Evolutionary conservation across 2,329 filamentous ascomycete genomes (phyloP), one percentile per base, ranked within the genome.

Genomic region (Ceratocystis harringtonii): DNA sequence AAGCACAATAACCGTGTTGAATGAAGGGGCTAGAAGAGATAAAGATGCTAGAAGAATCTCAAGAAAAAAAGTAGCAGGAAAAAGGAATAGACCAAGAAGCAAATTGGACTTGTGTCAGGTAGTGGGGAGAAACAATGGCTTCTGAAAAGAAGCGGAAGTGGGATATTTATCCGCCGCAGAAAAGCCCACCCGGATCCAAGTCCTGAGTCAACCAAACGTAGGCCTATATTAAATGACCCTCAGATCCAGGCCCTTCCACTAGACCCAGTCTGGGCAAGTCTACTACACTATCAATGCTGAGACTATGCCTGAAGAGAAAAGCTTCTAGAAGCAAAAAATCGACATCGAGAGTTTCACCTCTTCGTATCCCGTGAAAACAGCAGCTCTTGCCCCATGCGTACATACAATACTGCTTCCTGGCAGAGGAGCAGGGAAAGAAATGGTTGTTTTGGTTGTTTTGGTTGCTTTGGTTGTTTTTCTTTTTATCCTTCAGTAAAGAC

Each of bases 201-300:
- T 10, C 58, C 45, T 62, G 25, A 65, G 44, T 65, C 58, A 55
- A n/a, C 15, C 19, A 30, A 22, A 62, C 19, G 41, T 19, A 32
- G n/a, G 63, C 45, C 60, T 65, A 61, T 61, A 65, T 55, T 50
- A n/a, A 22, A 30, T 44, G 30, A 3, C 48, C 28, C 48, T 19
- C 8, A 58, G 15, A 36, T 15, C 55, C 55, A 58, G 36, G 28
- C 41, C 61, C 61, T 25, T 17, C n/a, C 30, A 62, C 64, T 65
- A 65, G 48, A 19, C 64, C 64, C 19, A 62, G 58, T 57, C 32
- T 62, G 45, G 64, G 17, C 58, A 65, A 62, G 64, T 15, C 44
- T 25, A 25, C 15, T 36, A 52, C 41, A 44, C 43, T 28, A 61
- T 57, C 61, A 48, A 43, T 61, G 55, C 55, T 48, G 15, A 43